Base-by-base conservation (phyloP, 176 grass and related monocot species). In the Ensete ventricosum region DNA sequence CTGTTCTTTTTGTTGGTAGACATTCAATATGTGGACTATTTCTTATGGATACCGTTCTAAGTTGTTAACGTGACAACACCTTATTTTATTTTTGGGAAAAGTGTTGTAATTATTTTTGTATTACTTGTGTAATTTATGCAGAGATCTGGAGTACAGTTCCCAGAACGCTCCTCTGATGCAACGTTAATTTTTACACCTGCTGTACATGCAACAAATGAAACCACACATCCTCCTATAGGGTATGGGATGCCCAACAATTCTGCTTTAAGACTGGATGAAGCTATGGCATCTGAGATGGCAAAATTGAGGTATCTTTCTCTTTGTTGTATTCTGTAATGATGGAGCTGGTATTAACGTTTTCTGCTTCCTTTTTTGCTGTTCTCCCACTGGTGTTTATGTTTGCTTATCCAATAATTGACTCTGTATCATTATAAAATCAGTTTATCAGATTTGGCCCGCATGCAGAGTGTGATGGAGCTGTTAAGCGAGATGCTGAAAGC, bases 401-500 rank as follows among this genome's bases (percentile, higher is more conserved):
- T 70, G 29, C 27, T 49, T 50, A 4, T 71, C 69, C 4, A 22
- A 8, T 82, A 6, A 17, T 7, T 77, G 17, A 11, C 54, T 85
- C 24, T 81, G 24, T 60, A 21, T 13, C 67, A 59, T 68, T 72
- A 55, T 26, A 11, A n/a, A 11, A 81, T 80, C 74, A 91, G 92
- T 72, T 73, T 87, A 72, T 77, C 82, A 69, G 88, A 96, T 43
- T 57, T 96, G 84, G 88, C 83, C 64, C 74, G 82, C 8, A 87
- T 96, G 82, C 74, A 70, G 13, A 81, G 86, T 64, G 82, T 82
- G 49, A 85, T 62, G 19, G 92, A 91, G 73, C 80, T 96, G 57
- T 78, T 96, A 89, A 85, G 63, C 74, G 92, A 96, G 54, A 96
- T 96, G 92, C 77, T 96, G 52, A 89, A 82, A 83, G 92, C 86